Base-by-base conservation (phyloP, 768 basidiomycete genomes). In the Leccinum rimulosum region DNA sequence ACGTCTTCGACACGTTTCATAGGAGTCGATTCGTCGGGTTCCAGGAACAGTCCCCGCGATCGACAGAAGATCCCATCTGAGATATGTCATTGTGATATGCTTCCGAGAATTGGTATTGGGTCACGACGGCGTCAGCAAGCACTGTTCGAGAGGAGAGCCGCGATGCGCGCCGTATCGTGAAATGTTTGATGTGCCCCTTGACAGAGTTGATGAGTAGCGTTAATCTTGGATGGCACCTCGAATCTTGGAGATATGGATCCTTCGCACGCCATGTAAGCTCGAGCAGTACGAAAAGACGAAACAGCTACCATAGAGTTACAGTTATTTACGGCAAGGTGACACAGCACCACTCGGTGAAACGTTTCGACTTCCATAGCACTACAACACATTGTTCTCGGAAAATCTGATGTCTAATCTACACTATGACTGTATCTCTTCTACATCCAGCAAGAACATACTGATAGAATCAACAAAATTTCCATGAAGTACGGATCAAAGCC, bases 1-100 rank as follows among this genome's bases (percentile, higher is more conserved):
- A 99, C 97, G 71, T 98, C 96, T 69, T 98, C 97, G 53, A 98
- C 96, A 15, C 96, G 90, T 73, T 95, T 96, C 96, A 99, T 99
- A 89, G 81, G 3, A 99, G 85, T 69, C 96, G 61, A 99, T 99
- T 77, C 98, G 97, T n/a, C 90, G 84, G 0, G 97, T 96, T 96
- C 97, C 98, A 66, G 95, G 93, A 73, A 98, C 97, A 17, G 97
- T 93, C 28, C 95, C 93, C 1, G 97, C 92, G 55, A 99, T 97
- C 22, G 95, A 94, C 2, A 95, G 95, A 10, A 98, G 80, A 72
- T 99, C 97, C 25, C 97, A 98, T 93, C 74, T 97, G 95, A 0
- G 95, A 89, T 95, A 98, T 33, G 31, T 33, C 31, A 33, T 33
- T 98, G 74, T 97, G 93, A 70, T 90, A 95, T 9, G 95, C 91